Conservation (phyloP, 2,329 filamentous ascomycete genomes). For the Rhynchosporium secalis region DNA sequence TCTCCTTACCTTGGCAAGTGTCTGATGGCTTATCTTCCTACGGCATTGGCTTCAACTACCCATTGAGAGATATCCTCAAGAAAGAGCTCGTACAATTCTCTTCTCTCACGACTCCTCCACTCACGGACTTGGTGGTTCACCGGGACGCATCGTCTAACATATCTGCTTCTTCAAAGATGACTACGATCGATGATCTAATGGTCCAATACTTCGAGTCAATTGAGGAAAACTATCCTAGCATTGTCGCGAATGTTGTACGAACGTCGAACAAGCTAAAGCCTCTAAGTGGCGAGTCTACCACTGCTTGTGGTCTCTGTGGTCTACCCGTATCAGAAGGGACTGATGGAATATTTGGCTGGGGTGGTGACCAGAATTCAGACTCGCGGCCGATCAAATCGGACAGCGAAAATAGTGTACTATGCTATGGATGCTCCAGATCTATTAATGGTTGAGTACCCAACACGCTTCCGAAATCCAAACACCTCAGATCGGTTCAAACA, state of each 20-base stretch:
- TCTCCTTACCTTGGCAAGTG: slow-evolving; percentile 77
- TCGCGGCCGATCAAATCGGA: slow-evolving; percentile 36
- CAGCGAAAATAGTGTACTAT: slow-evolving; percentile 48
- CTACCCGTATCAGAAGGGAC: slow-evolving; percentile 64
- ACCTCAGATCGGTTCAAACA: neutral
- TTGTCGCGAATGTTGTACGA: slow-evolving; percentile 92
- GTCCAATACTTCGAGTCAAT: slow-evolving; percentile 83
- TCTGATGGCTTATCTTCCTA: slow-evolving; percentile 61
- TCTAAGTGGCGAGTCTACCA: slow-evolving; percentile 39
- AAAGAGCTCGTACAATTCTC: slow-evolving; percentile 75
- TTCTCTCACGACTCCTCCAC: slow-evolving; percentile 51
- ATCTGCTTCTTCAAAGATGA: slow-evolving; percentile 54
- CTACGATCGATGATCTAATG: slow-evolving; percentile 92
- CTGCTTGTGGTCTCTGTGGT: slow-evolving; percentile 66
- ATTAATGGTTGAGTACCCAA: slow-evolving; percentile 49
- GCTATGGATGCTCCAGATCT: slow-evolving; percentile 74
- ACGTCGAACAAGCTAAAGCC: slow-evolving; percentile 80
- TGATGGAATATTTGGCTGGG: slow-evolving; percentile 60
- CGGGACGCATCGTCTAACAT: slow-evolving; percentile 40
- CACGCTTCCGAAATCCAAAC: slow-evolving; percentile 15
- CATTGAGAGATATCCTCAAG: slow-evolving; percentile 80
- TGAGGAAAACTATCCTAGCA: slow-evolving; percentile 81
- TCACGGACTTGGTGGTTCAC: slow-evolving; percentile 51
- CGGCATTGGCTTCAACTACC: slow-evolving; percentile 62
- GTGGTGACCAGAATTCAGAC: slow-evolving; percentile 53